A percentile compares a stretch with the other conserved stretches of the same genome.
Conservation (phyloP, 2,329 filamentous ascomycete genomes). For the Scedosporium boydii region DNA sequence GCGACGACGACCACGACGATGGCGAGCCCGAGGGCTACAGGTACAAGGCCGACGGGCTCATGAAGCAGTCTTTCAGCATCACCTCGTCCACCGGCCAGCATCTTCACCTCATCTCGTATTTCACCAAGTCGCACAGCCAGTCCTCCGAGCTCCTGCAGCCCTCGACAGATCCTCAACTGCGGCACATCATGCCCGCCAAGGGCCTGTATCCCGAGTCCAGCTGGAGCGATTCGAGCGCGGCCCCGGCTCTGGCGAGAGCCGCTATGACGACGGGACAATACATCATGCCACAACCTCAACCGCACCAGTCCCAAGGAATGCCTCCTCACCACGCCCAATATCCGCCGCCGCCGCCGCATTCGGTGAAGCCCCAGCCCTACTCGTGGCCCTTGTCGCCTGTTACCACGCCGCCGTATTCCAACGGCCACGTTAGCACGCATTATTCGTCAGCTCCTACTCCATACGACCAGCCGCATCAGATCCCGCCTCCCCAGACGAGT, state of each 20-base stretch:
- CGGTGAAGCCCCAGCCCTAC: conserved; percentile 21
- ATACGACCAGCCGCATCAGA: conserved; percentile 10
- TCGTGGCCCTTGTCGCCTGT: conserved; percentile 47
- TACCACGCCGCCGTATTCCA: conserved; percentile 39
- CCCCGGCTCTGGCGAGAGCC: conserved; percentile 70
- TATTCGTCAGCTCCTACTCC: conserved; percentile 20
- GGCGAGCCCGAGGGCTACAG: conserved; percentile 83
- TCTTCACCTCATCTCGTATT: conserved; percentile 96
- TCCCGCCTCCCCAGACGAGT: conserved; percentile 14
- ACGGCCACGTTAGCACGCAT: conserved; percentile 17
- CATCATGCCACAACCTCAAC: conserved; percentile 8
- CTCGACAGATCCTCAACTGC: conserved; percentile 67
- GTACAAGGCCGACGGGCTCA: conserved; percentile 92
- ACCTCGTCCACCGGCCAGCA: conserved; percentile 83
- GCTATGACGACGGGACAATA: conserved; percentile 48
- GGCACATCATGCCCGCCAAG: conserved; percentile 78
- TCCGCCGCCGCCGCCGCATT: conserved; percentile 16
- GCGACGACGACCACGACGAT: conserved; percentile 78
- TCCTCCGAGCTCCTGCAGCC: conserved; percentile 70
- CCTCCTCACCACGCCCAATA: conserved; percentile 13
- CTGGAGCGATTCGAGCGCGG: conserved; percentile 72
- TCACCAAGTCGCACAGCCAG: conserved; percentile 63
- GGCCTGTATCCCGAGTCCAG: conserved; percentile 97
- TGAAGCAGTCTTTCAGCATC: conserved; percentile 99
- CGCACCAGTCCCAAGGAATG: conserved; percentile 21